Evolutionary conservation across 805 yeast species (phyloP).

Genomic region (Teunomyces barrocoloradensis): DNA sequence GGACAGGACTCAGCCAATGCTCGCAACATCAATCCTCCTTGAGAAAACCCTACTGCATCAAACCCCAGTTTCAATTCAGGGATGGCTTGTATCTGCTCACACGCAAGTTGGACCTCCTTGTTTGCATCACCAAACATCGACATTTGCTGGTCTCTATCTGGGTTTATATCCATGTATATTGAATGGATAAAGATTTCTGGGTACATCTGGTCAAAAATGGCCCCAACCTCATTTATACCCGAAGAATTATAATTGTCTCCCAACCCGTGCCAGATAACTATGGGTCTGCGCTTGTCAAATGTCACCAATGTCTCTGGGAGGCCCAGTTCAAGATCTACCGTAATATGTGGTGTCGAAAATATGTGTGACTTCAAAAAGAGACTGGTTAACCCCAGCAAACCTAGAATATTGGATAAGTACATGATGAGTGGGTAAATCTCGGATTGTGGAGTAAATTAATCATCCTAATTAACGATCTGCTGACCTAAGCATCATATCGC

Average conservation of each 20-base stretch:
- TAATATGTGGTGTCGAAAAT: background rate
- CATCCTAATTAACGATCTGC: too few species aligned
- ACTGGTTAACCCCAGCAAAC: background rate
- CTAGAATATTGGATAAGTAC: background rate
- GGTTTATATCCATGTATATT: conserved; percentile 48
- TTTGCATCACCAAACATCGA: conserved; percentile 61
- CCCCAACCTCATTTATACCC: conserved; percentile 49
- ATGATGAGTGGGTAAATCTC: background rate
- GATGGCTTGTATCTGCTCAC: conserved; percentile 48
- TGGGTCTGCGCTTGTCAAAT: conserved; percentile 32
- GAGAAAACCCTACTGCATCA: conserved; percentile 77
- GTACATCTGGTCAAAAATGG: conserved; percentile 38
- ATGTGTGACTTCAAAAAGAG: background rate
- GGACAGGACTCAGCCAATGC: conserved; percentile 62
- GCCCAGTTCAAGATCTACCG: background rate
- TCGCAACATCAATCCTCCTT: conserved; percentile 79
- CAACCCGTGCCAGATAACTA: conserved; percentile 83
- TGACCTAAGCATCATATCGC: too few species aligned
- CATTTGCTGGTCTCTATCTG: conserved; percentile 49
- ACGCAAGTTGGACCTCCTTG: conserved; percentile 52
- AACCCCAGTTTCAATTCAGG: conserved; percentile 54
- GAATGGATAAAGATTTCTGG: conserved; percentile 57
- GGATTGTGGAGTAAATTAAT: too few species aligned
- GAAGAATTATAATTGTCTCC: conserved; percentile 71
- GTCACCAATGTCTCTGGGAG: too few species aligned